phyloP scores from a whole-genome alignment of 176 grass and related monocot genomes.

The Alloteropsis semialata region DNA sequence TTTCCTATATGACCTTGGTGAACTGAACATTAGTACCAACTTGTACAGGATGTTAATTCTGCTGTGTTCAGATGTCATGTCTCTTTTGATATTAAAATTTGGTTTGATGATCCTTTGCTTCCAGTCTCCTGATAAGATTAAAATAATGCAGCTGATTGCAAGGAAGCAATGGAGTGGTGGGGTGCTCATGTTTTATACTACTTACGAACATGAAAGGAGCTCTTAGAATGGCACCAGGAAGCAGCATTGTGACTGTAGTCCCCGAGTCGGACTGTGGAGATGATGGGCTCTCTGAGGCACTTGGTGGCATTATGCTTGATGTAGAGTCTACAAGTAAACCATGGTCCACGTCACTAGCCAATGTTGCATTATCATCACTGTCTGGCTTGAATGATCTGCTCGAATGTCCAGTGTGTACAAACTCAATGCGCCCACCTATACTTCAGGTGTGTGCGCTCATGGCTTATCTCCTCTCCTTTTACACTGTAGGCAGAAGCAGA shows the following conservation, averaged over 20 bases:
- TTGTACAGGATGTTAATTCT: not conserved
- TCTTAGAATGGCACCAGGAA: constrained; percentile 49
- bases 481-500: not conserved
- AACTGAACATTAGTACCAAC: not conserved
- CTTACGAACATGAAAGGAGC: constrained; percentile 27
- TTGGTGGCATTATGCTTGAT: constrained; percentile 37
- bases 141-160: constrained; percentile 28
- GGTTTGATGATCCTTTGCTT: not conserved
- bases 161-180: constrained; percentile 35
- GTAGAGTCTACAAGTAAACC: constrained; percentile 34
- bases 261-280: constrained; percentile 39
- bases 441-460: constrained; percentile 43
- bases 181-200: not conserved
- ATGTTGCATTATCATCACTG: constrained; percentile 44
- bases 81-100: not conserved
- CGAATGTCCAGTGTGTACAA: constrained; percentile 60
- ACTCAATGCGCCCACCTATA: constrained; percentile 68
- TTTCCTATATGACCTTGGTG: not conserved
- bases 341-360: constrained; percentile 34
- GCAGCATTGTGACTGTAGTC: constrained; percentile 43
- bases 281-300: constrained; percentile 42
- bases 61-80: not conserved
- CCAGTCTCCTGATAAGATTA: not conserved
- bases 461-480: constrained; percentile 2
- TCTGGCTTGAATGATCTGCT: constrained; percentile 60